These are phyloP conservation scores for Mycena metata DNA, from an alignment of 768 basidiomycete species.

Conservation along the genomic window DNA sequence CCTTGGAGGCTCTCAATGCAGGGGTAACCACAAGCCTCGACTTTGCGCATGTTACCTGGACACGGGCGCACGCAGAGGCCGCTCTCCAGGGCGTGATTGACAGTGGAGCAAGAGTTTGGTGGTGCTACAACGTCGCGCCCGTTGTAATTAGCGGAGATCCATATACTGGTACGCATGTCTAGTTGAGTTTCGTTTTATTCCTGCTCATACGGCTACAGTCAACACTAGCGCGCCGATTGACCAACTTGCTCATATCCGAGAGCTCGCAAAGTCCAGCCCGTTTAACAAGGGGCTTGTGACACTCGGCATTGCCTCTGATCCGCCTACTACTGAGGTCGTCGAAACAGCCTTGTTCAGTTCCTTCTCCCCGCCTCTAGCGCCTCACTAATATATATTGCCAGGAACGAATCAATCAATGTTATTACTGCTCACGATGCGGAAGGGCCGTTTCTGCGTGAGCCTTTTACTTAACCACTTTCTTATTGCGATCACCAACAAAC, in stretches of 20 bases:
- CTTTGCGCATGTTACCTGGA: conserved; percentile 30
- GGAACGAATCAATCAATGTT: conserved; percentile 24
- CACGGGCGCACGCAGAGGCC: conserved; percentile 20
- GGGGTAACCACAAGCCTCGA: conserved; percentile 25
- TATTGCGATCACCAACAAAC: neutral
- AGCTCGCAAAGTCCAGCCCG: conserved; percentile 21
- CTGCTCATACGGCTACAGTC: neutral
- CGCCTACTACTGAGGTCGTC: conserved; percentile 19
- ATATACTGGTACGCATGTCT: conserved; percentile 10
- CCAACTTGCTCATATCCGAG: conserved; percentile 29
- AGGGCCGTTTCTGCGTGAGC: conserved; percentile 20
- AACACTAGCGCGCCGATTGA: conserved; percentile 27
- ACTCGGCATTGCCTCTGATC: conserved; percentile 23
- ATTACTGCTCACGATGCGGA: conserved; percentile 23
- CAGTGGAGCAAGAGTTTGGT: conserved; percentile 26
- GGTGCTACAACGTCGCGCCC: conserved; percentile 26
- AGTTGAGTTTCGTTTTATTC: neutral
- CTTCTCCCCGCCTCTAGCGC: neutral
- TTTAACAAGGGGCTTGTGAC: conserved; percentile 26
- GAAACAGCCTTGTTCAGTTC: conserved; percentile 19
- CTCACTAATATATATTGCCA: conserved; percentile 3
- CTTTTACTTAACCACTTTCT: neutral
- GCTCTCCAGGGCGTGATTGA: conserved; percentile 21
- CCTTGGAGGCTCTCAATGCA: conserved; percentile 27
- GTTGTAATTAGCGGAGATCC: conserved; percentile 29